Conservation (phyloP, 345 rosid genomes). For the Salix dunnii region DNA sequence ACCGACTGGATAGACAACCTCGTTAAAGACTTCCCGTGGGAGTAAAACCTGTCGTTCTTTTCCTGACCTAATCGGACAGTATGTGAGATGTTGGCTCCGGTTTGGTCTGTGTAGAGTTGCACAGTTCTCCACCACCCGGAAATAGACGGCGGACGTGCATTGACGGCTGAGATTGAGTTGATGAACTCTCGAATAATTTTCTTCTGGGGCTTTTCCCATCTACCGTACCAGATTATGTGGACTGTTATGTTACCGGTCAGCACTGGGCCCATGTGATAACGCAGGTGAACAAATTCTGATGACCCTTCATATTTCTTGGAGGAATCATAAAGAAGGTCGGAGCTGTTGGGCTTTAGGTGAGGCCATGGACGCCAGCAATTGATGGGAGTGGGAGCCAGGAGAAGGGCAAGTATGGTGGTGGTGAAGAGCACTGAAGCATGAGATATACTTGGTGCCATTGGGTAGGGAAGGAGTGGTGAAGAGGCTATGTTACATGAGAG, state of each 20-base stretch:
- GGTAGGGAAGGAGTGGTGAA: neutral
- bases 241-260: slow-evolving; percentile 82
- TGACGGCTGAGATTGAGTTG: slow-evolving; percentile 60
- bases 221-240: slow-evolving; percentile 92
- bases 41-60: slow-evolving; percentile 87
- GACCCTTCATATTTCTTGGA: slow-evolving; percentile 94
- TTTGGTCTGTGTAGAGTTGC: slow-evolving; percentile 81
- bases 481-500: neutral
- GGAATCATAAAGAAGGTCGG: slow-evolving; percentile 42
- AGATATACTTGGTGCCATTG: slow-evolving; percentile 5
- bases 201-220: slow-evolving; percentile 69
- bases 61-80: slow-evolving; percentile 51
- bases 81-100: slow-evolving; percentile 39
- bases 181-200: slow-evolving; percentile 85
- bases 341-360: slow-evolving; percentile 40
- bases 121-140: slow-evolving; percentile 96
- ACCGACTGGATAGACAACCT: slow-evolving; percentile 82
- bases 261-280: slow-evolving; percentile 96
- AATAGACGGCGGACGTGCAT: slow-evolving; percentile 60
- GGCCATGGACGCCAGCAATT: slow-evolving; percentile 75
- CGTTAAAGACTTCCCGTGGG: slow-evolving; percentile 82
- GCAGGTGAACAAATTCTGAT: slow-evolving; percentile 72
- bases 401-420: slow-evolving; percentile 12
- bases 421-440: neutral
- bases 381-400: slow-evolving; percentile 16